Base-by-base conservation (phyloP, 371 early-diverging fungal genomes). In the Circinella minor region DNA sequence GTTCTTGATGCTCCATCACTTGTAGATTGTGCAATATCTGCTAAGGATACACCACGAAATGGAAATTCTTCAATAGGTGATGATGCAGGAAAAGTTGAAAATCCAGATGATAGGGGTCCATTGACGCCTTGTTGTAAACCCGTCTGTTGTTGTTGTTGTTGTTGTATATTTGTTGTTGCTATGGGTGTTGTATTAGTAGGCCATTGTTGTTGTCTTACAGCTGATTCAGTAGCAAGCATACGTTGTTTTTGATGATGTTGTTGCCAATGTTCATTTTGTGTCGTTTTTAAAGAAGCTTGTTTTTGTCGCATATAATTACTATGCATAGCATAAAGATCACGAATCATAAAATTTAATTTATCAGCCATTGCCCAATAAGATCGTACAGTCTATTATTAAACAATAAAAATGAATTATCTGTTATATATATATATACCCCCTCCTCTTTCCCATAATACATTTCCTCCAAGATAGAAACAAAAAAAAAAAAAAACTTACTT, bases 351-450 rank as follows among this genome's bases (percentile, higher is more conserved):
- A 66, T 85, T 87, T 20, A 87, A 75, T 60, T 86, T 85, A 66
- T 89, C 89, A 1, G 89, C 86, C 83, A 89, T 87, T 1, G 89
- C 84, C 89, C 89, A 89, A 37, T 80, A 81, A 36, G 78, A 67
- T 66, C 86, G 80, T 70, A 87, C 86, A 4, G 77, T 49, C 80
- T 84, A 68, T n/a, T n/a, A n/a, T n/a, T n/a, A n/a, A n/a, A n/a
- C n/a, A 17, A 36, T 13, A 9, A 17, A 61, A n/a, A 47, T 27
- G 10, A 65, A 11, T 27, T 27, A 60, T 17, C 36, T 46, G 36
- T n/a, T n/a, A n/a, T 17, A 49, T 17, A 11, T 1, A 51, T 15
- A 63, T 63, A 66, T 6, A 69, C 27, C 65, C n/a, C n/a, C n/a
- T n/a, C n/a, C n/a, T n/a, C n/a, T n/a, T 51, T 10, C 47, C 17